Evolutionary conservation across 257 asterid genomes (phyloP).

Genomic region (Dorcoceras hygrometricum): DNA sequence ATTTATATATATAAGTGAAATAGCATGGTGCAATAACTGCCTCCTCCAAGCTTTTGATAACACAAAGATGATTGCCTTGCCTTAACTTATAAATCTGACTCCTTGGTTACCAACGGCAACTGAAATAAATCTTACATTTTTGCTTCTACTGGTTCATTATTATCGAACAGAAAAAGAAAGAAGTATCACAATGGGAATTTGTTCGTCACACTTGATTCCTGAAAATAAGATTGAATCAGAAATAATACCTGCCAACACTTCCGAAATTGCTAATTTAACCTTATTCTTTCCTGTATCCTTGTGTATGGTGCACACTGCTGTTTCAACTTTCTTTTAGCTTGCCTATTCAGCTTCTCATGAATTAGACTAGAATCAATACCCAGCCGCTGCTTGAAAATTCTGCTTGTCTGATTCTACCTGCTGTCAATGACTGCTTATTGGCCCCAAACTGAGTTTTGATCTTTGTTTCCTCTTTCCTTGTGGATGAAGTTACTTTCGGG

Average conservation of each 20-base stretch:
- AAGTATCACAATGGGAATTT: not conserved
- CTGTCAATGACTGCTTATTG: not conserved
- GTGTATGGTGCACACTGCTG: not conserved
- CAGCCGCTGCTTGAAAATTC: not conserved
- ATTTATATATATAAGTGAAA: not conserved
- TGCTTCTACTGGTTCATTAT: not conserved
- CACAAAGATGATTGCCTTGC: not conserved
- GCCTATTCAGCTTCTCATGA: too few relatives aligned
- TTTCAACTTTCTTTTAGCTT: not conserved
- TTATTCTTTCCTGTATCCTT: not conserved
- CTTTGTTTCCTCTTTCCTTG: not conserved
- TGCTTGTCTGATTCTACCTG: not conserved
- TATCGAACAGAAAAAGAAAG: not conserved
- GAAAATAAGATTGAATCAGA: not conserved
- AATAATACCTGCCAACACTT: not conserved
- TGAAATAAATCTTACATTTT: not conserved
- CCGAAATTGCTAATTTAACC: not conserved
- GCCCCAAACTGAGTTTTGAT: not conserved
- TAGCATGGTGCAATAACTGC: not conserved
- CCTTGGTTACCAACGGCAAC: not conserved
- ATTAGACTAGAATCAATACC: not conserved
- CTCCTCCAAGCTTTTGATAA: not conserved
- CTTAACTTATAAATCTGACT: not conserved
- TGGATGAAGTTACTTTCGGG: too few relatives aligned
- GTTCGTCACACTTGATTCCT: not conserved